Percentiles rank a stretch among this genome's conserved stretches.
Evolutionary conservation across 2,329 filamentous ascomycete species (phyloP).

Genomic region (Nigrograna mackinnonii): DNA sequence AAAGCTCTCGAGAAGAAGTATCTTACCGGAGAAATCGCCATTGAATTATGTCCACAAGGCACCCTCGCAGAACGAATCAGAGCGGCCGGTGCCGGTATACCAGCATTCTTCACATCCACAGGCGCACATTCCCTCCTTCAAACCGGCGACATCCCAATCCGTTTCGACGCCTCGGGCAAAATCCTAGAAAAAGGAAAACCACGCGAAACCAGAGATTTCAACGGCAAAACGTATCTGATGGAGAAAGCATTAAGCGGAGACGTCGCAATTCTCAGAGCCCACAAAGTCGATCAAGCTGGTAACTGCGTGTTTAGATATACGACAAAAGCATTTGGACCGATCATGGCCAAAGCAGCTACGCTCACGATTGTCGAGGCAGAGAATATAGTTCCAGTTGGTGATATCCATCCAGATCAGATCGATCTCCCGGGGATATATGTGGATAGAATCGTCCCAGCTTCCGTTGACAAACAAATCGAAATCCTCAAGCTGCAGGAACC

Average conservation of each 20-base stretch:
- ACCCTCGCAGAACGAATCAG: slow-evolving; percentile 73
- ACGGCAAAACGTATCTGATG: slow-evolving; percentile 74
- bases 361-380: slow-evolving; percentile 94
- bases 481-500: slow-evolving; percentile 37
- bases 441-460: slow-evolving; percentile 83
- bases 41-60: slow-evolving; percentile 78
- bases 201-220: slow-evolving; percentile 73
- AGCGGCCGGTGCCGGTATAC: slow-evolving; percentile 77
- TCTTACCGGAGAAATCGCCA: slow-evolving; percentile 71
- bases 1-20: slow-evolving; percentile 77
- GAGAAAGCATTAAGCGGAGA: slow-evolving; percentile 77
- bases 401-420: slow-evolving; percentile 82
- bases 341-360: slow-evolving; percentile 87
- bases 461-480: slow-evolving; percentile 77
- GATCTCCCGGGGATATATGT: slow-evolving; percentile 92
- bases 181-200: slow-evolving; percentile 66
- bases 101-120: slow-evolving; percentile 80
- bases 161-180: slow-evolving; percentile 61
- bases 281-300: slow-evolving; percentile 75
- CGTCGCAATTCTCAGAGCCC: slow-evolving; percentile 75
- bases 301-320: slow-evolving; percentile 70
- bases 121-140: slow-evolving; percentile 67
- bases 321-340: slow-evolving; percentile 40
- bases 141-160: slow-evolving; percentile 67
- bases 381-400: slow-evolving; percentile 85